Base-by-base conservation (phyloP, 371 early-diverging fungal species). In the Apophysomyces sp. region DNA sequence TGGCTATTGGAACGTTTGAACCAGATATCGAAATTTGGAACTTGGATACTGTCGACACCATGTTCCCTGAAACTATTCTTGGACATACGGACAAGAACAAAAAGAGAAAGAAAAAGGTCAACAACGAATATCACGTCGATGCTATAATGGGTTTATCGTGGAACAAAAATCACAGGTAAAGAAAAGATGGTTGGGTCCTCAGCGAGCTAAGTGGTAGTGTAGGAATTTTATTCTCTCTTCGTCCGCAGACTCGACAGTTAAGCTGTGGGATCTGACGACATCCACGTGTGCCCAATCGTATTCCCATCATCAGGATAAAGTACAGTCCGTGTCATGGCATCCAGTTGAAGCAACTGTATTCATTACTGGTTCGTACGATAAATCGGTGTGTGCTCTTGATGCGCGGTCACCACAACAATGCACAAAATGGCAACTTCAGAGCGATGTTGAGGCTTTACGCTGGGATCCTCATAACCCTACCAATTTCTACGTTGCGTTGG, bases 1-100 rank as follows among this genome's bases (percentile, higher is more conserved):
- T 92, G 13, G 98, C 98, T 2, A 85, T 98, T 39, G 98, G 95
- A 39, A 96, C 97, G 7, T 96, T 97, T 77, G 94, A 96, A 58
- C 95, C 98, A 4, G 90, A 91, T 69, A 95, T 99, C 59, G 98
- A 99, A 73, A 94, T 98, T 58, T 99, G 99, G 99, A 91, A 98
- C 74, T 72, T 97, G 61, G 97, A 99, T 67, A 81, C 85, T 0
- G 69, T 96, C 31, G 98, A 99, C 68, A 81, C 88, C 30, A 87
- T 93, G 84, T 92, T 91, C 71, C 99, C 99, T 5, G 89, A 93
- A 55, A 85, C 91, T 21, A 90, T 98, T 28, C 82, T 98, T 1
- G 98, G 98, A 12, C 82, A 85, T 27, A 82, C 81, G 55, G 82
- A 86, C 60, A 79, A 80, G 49, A 68, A 74, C 29, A 84, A 86